phyloP scores from a whole-genome alignment of 139 green algal species.

The Axilococcus clingmanii region DNA sequence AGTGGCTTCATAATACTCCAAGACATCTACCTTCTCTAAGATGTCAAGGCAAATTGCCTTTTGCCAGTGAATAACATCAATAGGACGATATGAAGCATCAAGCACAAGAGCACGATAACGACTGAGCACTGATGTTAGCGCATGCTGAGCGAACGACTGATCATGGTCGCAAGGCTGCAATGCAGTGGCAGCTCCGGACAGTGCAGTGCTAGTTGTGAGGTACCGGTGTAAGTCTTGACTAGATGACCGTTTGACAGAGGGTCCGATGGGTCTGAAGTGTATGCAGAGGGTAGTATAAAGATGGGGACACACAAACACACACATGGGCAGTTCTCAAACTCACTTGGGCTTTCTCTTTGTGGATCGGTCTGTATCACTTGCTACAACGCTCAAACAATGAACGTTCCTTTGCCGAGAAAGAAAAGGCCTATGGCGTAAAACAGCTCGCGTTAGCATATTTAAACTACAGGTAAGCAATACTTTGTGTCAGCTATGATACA shows the following conservation, averaged over 20 bases:
- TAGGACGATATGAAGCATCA: conserved; percentile 44
- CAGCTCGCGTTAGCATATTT: too few relatives aligned
- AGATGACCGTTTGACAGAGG: neutral
- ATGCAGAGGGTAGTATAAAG: too few relatives aligned
- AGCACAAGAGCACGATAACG: conserved; percentile 42
- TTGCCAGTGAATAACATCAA: conserved; percentile 47
- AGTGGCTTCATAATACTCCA: conserved; percentile 48
- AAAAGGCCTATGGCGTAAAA: too few relatives aligned
- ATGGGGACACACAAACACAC: too few relatives aligned
- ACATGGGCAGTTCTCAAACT: too few relatives aligned
- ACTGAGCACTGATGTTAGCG: neutral
- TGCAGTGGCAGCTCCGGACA: neutral
- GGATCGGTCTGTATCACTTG: too few relatives aligned
- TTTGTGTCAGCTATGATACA: too few relatives aligned
- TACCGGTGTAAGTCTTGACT: neutral
- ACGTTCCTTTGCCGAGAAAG: too few relatives aligned
- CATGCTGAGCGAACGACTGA: neutral
- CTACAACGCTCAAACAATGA: too few relatives aligned
- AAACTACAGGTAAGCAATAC: too few relatives aligned
- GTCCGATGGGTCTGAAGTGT: too few relatives aligned
- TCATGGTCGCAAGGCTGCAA: neutral
- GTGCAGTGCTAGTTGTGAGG: neutral
- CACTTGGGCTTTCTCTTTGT: too few relatives aligned
- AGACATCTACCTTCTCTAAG: conserved; percentile 43
- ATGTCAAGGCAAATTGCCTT: conserved; percentile 42